phyloP scores from a whole-genome alignment of 495 filamentous ascomycete species.

The Podospora pseudocomata region DNA sequence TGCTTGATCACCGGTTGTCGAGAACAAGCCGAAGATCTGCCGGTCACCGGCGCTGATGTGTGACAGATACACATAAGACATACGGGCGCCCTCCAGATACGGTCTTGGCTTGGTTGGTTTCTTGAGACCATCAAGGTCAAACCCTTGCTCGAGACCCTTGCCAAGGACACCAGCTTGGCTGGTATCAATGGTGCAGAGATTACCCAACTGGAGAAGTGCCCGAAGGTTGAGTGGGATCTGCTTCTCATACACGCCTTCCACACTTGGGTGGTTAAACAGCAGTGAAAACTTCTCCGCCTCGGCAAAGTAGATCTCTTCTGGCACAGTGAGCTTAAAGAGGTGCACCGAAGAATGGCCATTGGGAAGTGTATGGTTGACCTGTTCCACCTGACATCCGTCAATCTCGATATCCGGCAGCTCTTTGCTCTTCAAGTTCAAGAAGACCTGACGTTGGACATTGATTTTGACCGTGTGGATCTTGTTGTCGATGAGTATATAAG shows the following conservation, averaged over 20 bases:
- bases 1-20: slow-evolving; percentile 72
- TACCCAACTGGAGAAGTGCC: slow-evolving; percentile 84
- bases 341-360: slow-evolving; percentile 94
- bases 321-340: slow-evolving; percentile 86
- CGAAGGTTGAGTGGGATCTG: slow-evolving; percentile 80
- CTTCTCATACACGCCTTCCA: slow-evolving; percentile 96
- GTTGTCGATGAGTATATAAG: slow-evolving; percentile 87
- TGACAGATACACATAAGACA: slow-evolving; percentile 86
- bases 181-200: slow-evolving; percentile 92
- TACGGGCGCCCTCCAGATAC: slow-evolving; percentile 65
- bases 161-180: slow-evolving; percentile 86
- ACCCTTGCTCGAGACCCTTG: slow-evolving; percentile 87
- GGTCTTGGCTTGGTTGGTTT: slow-evolving; percentile 60
- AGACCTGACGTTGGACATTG: slow-evolving; percentile 83
- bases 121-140: slow-evolving; percentile 76
- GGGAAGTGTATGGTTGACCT: slow-evolving; percentile 84
- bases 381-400: slow-evolving; percentile 80
- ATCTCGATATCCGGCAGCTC: slow-evolving; percentile 89
- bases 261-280: slow-evolving; percentile 86
- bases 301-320: slow-evolving; percentile 80
- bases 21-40: slow-evolving; percentile 92
- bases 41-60: slow-evolving; percentile 86
- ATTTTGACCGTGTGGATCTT: slow-evolving; percentile 86
- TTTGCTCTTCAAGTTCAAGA: slow-evolving; percentile 81
- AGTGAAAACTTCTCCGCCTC: slow-evolving; percentile 76